Evolutionary conservation across 1,284 basidiomycete genomes (phyloP).

Genomic region (Xanthoconium separans): DNA sequence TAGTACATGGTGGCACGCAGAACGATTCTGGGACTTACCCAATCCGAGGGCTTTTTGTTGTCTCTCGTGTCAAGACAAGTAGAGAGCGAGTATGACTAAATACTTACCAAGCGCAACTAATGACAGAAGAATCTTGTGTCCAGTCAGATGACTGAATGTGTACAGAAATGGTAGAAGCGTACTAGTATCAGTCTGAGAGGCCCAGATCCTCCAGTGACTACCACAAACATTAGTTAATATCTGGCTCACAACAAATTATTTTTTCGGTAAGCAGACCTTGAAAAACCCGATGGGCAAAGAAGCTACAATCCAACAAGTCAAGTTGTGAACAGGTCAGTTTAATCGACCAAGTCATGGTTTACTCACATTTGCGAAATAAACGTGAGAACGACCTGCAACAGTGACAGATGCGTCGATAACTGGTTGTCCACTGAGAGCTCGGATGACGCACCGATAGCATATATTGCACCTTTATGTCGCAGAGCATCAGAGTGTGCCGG

Average conservation of each 20-base stretch:
- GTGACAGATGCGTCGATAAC: not conserved
- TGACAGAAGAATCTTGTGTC: slow-evolving; percentile 20
- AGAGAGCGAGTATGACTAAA: not conserved
- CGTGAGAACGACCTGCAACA: slow-evolving; percentile 30
- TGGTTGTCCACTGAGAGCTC: not conserved
- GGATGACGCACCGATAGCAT: slow-evolving; percentile 32
- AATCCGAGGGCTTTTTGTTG: slow-evolving; percentile 31
- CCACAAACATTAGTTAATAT: not conserved
- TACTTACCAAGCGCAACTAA: slow-evolving; percentile 23
- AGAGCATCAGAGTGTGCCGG: not conserved
- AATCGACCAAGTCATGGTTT: not conserved
- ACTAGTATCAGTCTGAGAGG: slow-evolving; percentile 18
- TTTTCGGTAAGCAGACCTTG: slow-evolving; percentile 20
- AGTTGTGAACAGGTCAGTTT: not conserved
- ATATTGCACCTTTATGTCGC: slow-evolving; percentile 32
- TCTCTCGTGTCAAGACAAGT: slow-evolving; percentile 14
- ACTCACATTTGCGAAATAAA: slow-evolving; percentile 37
- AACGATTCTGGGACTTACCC: slow-evolving; percentile 19
- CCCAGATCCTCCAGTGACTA: slow-evolving; percentile 24
- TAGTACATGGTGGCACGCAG: not conserved
- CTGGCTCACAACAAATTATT: not conserved
- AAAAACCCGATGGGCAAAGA: slow-evolving; percentile 35
- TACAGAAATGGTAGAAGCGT: not conserved
- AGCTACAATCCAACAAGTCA: slow-evolving; percentile 22
- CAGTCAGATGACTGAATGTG: not conserved